phyloP scores from a whole-genome alignment of 768 basidiomycete genomes.

The Ramaria sp. region DNA sequence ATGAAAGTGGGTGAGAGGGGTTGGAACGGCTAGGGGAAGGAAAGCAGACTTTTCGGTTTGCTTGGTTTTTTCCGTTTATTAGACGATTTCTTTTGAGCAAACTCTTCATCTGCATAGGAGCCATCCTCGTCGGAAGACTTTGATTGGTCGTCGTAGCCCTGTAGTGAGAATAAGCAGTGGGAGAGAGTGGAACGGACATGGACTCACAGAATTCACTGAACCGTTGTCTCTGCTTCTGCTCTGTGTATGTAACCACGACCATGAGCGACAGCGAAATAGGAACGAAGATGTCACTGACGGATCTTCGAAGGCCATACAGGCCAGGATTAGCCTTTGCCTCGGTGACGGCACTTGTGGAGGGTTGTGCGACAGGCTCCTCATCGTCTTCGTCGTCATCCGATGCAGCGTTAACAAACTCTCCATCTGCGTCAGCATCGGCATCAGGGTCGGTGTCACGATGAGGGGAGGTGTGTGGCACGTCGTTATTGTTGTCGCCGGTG shows the following conservation, averaged over 20 bases:
- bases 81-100: conserved; percentile 7
- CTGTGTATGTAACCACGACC: neutral
- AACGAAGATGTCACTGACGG: neutral
- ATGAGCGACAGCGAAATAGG: neutral
- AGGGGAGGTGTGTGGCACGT: conserved; percentile 18
- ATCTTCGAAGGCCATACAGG: conserved; percentile 9
- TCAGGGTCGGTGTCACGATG: conserved; percentile 24
- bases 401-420: conserved; percentile 8
- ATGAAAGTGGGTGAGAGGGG: neutral
- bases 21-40: neutral
- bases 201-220: conserved; percentile 10
- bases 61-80: conserved; percentile 10
- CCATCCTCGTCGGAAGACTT: conserved; percentile 11
- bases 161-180: neutral
- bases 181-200: neutral
- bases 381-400: conserved; percentile 8
- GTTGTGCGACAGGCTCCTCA: neutral
- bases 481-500: conserved; percentile 41
- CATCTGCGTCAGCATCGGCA: conserved; percentile 24
- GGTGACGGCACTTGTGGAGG: neutral
- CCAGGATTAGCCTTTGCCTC: conserved; percentile 6
- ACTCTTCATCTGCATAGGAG: conserved; percentile 11
- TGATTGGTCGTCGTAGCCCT: conserved; percentile 11
- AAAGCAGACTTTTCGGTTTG: conserved; percentile 10
- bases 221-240: conserved; percentile 11